These are phyloP conservation scores for Arachis hypogaea DNA, from an alignment of 306 rosid species.

Conservation along the genomic window DNA sequence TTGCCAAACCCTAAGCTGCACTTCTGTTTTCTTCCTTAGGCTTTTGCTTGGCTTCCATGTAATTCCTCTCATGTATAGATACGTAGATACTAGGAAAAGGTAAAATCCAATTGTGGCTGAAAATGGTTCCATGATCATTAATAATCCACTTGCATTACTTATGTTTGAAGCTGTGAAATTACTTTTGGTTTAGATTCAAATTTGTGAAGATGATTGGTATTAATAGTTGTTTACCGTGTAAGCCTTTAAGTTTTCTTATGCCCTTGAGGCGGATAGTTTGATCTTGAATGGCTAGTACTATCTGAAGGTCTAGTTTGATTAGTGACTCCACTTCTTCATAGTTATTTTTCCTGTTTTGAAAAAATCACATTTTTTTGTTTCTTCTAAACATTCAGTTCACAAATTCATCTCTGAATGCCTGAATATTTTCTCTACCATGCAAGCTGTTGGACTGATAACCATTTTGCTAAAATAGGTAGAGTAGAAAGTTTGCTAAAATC, in stretches of 20 bases:
- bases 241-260: neutral
- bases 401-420: conserved; percentile 11
- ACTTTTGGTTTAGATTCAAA: conserved; percentile 10
- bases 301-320: neutral
- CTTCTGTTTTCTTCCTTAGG: neutral
- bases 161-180: conserved; percentile 9
- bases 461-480: neutral
- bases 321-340: conserved; percentile 14
- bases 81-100: neutral
- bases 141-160: neutral
- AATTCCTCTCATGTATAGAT: neutral
- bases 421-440: neutral
- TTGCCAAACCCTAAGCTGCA: conserved; percentile 7
- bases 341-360: conserved; percentile 24
- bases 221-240: neutral
- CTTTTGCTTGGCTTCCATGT: neutral
- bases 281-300: neutral
- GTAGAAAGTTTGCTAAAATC: neutral
- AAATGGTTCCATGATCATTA: conserved; percentile 1
- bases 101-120: neutral
- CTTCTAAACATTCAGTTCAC: conserved; percentile 17
- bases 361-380: neutral
- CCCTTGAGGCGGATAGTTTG: neutral
- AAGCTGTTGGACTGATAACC: neutral
- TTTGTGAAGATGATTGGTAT: conserved; percentile 8